A percentile compares a stretch with the other conserved stretches of the same genome.
These are phyloP conservation scores for Fusarium praegraminearum DNA, from an alignment of 2,329 filamentous ascomycete genomes.

Conservation along the genomic window DNA sequence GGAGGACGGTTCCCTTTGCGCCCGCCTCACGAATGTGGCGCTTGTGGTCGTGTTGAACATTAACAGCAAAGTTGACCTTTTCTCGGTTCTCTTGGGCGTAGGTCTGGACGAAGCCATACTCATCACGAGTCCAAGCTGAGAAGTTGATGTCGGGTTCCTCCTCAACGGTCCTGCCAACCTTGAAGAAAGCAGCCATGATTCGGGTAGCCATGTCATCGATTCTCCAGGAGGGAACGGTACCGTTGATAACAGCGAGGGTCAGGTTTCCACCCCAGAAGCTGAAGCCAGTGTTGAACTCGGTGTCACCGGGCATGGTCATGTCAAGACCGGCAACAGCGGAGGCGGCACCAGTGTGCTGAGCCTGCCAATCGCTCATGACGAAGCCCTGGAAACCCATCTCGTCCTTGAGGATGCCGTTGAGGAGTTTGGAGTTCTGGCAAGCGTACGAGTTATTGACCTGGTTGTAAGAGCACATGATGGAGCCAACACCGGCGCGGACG, in stretches of 20 bases:
- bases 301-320: slow-evolving; percentile 92
- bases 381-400: slow-evolving; percentile 87
- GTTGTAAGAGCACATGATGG: slow-evolving; percentile 78
- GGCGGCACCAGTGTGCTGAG: slow-evolving; percentile 76
- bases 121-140: slow-evolving; percentile 85
- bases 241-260: slow-evolving; percentile 88
- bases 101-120: slow-evolving; percentile 75
- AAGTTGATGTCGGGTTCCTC: slow-evolving; percentile 76
- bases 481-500: slow-evolving; percentile 73
- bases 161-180: slow-evolving; percentile 68
- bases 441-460: slow-evolving; percentile 83
- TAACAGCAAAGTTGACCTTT: slow-evolving; percentile 82
- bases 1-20: slow-evolving; percentile 83
- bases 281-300: slow-evolving; percentile 76
- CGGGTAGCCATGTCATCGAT: slow-evolving; percentile 93
- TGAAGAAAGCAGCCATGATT: slow-evolving; percentile 79
- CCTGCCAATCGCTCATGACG: slow-evolving; percentile 84
- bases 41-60: slow-evolving; percentile 83
- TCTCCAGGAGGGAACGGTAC: slow-evolving; percentile 87
- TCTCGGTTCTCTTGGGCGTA: slow-evolving; percentile 71
- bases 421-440: slow-evolving; percentile 81
- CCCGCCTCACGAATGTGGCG: slow-evolving; percentile 79
- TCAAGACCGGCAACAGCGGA: slow-evolving; percentile 80
- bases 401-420: slow-evolving; percentile 81
- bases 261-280: slow-evolving; percentile 90